Percentiles rank a stretch among this genome's conserved stretches.
These are phyloP conservation scores for Cardamine chenopodiifolia DNA, from an alignment of 345 rosid genomes.

Conservation along the genomic window DNA sequence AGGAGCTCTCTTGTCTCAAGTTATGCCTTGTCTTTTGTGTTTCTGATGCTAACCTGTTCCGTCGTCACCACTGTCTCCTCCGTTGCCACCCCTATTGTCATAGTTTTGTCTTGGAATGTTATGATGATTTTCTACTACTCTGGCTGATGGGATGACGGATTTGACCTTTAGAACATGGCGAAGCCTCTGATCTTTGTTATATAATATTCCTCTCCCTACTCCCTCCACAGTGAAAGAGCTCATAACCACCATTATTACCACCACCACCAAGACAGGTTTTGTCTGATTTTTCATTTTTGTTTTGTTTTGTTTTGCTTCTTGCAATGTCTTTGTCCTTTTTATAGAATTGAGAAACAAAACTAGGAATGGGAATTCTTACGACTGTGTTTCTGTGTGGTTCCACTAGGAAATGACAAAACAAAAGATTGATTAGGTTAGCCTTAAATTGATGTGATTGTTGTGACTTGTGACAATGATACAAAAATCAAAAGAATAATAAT, in stretches of 20 bases:
- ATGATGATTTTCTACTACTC: conserved; percentile 52
- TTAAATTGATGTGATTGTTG: conserved; percentile 29
- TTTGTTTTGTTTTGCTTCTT: conserved; percentile 24
- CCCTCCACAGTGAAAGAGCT: conserved; percentile 36
- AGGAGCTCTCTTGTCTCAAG: conserved; percentile 17
- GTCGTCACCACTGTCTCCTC: conserved; percentile 35
- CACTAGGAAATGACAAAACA: conserved; percentile 35
- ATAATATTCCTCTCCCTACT: conserved; percentile 30
- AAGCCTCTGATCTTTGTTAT: conserved; percentile 26
- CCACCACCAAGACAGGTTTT: conserved; percentile 15
- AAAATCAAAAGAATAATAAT: conserved; percentile 12
- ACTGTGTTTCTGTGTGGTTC: conserved; percentile 29
- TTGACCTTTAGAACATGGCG: conserved; percentile 25
- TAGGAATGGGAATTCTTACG: background rate
- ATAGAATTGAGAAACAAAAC: conserved; percentile 6
- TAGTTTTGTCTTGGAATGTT: conserved; percentile 55
- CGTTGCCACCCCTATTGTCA: conserved; percentile 40
- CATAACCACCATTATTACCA: conserved; percentile 24
- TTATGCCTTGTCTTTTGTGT: background rate
- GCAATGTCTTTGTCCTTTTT: conserved; percentile 26
- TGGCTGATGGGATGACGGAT: conserved; percentile 31
- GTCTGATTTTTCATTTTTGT: conserved; percentile 32
- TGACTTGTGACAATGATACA: conserved; percentile 30
- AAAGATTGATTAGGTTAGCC: conserved; percentile 34
- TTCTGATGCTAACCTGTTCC: conserved; percentile 36